Evolutionary conservation across 2,329 filamentous ascomycete genomes (phyloP).

Genomic region (Allantophomopsis cytisporea): DNA sequence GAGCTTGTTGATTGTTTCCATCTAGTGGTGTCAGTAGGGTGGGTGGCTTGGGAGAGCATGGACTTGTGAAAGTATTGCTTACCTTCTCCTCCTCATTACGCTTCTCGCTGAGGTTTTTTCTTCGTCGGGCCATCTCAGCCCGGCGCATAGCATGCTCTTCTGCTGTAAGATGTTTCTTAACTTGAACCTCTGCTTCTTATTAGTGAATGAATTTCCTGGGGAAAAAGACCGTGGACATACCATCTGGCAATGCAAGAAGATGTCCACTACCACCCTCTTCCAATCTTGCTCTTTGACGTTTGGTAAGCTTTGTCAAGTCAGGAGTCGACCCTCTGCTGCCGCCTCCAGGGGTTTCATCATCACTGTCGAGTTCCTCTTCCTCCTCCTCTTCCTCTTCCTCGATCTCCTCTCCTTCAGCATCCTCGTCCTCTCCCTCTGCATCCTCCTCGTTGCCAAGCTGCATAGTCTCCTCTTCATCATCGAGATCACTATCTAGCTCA

Average conservation of each 20-base stretch:
- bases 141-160: constrained; percentile 63
- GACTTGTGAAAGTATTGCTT: constrained; percentile 5
- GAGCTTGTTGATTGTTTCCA: constrained; percentile 84
- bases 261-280: constrained; percentile 32
- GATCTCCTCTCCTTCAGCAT: constrained; percentile 21
- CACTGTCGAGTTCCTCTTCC: constrained; percentile 14
- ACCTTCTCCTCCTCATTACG: constrained; percentile 70
- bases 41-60: too few relatives aligned
- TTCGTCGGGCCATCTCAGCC: constrained; percentile 58
- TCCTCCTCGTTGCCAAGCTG: constrained; percentile 23
- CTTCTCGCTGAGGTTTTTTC: constrained; percentile 65
- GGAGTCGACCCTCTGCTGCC: constrained; percentile 42
- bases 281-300: constrained; percentile 47
- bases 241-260: constrained; percentile 28
- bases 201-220: constrained; percentile 6
- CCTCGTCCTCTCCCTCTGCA: constrained; percentile 32
- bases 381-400: constrained; percentile 23
- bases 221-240: constrained; percentile 5
- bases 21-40: constrained; percentile 29
- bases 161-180: constrained; percentile 59
- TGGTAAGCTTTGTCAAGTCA: constrained; percentile 53
- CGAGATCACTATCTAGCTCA: constrained; percentile 17
- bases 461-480: constrained; percentile 29
- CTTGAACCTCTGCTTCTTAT: constrained; percentile 41
- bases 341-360: constrained; percentile 26